phyloP scores from a whole-genome alignment of 2,329 filamentous ascomycete genomes.

The Lasiodiplodia sp. region DNA sequence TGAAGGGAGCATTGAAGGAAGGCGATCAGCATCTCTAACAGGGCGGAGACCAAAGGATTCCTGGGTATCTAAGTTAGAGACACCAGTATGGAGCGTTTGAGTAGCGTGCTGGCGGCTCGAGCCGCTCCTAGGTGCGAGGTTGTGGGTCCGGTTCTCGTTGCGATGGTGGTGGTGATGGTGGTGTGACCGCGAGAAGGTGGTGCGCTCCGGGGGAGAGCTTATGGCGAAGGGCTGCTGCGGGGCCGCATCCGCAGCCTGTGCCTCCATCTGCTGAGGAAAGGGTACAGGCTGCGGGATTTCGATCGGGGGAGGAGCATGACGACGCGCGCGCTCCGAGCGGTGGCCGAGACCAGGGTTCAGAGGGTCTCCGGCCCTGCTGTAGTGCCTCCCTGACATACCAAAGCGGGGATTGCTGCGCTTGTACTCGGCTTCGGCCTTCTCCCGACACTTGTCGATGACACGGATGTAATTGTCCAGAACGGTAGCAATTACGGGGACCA shows the following conservation, averaged over 20 bases:
- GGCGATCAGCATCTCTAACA: constrained; percentile 79
- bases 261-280: constrained; percentile 56
- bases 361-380: constrained; percentile 50
- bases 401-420: constrained; percentile 63
- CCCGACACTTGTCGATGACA: constrained; percentile 89
- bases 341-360: constrained; percentile 42
- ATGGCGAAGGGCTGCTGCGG: constrained; percentile 70
- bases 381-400: constrained; percentile 47
- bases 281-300: constrained; percentile 71
- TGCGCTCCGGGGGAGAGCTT: constrained; percentile 75
- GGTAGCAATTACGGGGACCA: constrained; percentile 98
- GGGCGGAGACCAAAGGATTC: constrained; percentile 79
- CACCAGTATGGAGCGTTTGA: constrained; percentile 60
- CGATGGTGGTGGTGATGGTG: constrained; percentile 59
- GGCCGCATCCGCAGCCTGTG: constrained; percentile 65
- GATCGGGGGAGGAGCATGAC: constrained; percentile 85
- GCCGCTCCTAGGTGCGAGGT: constrained; percentile 24
- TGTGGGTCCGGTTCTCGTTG: constrained; percentile 54
- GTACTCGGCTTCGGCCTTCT: constrained; percentile 82
- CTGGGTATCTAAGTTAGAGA: constrained; percentile 71
- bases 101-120: constrained; percentile 43
- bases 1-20: constrained; percentile 84
- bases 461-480: constrained; percentile 99
- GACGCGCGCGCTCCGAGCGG: constrained; percentile 60
- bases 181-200: constrained; percentile 67